phyloP scores from a whole-genome alignment of 2,329 filamentous ascomycete species.

The Colletotrichum sp. region DNA sequence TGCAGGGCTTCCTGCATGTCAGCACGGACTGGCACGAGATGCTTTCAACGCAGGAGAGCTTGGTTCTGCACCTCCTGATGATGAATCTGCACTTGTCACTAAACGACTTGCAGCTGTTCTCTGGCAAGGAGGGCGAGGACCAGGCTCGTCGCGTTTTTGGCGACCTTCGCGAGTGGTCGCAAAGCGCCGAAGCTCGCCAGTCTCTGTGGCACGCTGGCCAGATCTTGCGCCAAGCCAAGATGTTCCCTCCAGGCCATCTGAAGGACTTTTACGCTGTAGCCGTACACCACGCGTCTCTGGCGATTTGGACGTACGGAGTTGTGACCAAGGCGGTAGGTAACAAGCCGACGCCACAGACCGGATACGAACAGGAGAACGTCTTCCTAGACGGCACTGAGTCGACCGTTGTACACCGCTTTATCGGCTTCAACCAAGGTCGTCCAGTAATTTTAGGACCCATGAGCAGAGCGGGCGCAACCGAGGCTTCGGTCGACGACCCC shows the following conservation, averaged over 20 bases:
- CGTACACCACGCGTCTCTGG: constrained; percentile 71
- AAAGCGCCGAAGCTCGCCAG: constrained; percentile 59
- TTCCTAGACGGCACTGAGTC: constrained; percentile 64
- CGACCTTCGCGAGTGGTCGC: constrained; percentile 63
- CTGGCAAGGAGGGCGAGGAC: constrained; percentile 70
- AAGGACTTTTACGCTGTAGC: constrained; percentile 73
- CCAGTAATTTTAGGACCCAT: constrained; percentile 51
- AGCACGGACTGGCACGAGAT: constrained; percentile 48
- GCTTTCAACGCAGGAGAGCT: constrained; percentile 48
- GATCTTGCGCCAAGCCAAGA: constrained; percentile 64
- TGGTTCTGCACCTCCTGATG: constrained; percentile 60
- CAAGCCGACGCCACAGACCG: constrained; percentile 30
- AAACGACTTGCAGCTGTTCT: constrained; percentile 71
- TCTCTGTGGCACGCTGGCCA: constrained; percentile 74
- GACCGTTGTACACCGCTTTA: constrained; percentile 59
- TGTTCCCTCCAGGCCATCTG: constrained; percentile 57
- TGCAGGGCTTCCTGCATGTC: constrained; percentile 52
- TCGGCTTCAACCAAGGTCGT: constrained; percentile 58
- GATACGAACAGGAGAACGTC: constrained; percentile 43
- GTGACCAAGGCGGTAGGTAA: constrained; percentile 47
- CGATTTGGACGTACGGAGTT: constrained; percentile 74
- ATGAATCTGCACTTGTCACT: constrained; percentile 70
- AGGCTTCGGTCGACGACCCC: constrained; percentile 58
- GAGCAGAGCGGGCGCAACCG: constrained; percentile 30
- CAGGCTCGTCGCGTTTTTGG: constrained; percentile 66